Conservation (phyloP, 2,329 filamentous ascomycete genomes). For the Teratosphaeria pseudoeucalypti region DNA sequence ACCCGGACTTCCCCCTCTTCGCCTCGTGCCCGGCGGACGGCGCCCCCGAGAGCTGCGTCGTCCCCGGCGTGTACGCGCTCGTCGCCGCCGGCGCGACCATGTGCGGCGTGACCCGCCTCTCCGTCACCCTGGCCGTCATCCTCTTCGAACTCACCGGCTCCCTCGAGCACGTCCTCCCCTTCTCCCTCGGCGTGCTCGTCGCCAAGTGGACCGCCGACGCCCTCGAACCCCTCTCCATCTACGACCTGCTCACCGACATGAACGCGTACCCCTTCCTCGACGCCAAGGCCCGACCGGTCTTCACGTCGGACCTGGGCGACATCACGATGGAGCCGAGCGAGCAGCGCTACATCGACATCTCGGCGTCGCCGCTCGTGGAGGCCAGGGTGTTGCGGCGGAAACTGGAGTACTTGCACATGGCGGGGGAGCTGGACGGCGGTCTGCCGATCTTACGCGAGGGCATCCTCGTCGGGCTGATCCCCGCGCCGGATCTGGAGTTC, state of each 20-base stretch:
- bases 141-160: conserved; percentile 93
- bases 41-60: conserved; percentile 71
- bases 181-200: conserved; percentile 81
- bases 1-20: conserved; percentile 64
- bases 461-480: conserved; percentile 79
- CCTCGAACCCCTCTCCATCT: conserved; percentile 87
- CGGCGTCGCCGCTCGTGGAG: conserved; percentile 66
- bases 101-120: conserved; percentile 91
- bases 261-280: conserved; percentile 97
- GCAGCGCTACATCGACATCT: conserved; percentile 80
- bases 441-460: conserved; percentile 74
- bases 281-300: conserved; percentile 85
- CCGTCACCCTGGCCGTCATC: conserved; percentile 88
- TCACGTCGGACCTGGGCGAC: conserved; percentile 78
- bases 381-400: conserved; percentile 69
- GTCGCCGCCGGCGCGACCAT: conserved; percentile 93
- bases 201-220: conserved; percentile 98
- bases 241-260: conserved; percentile 91
- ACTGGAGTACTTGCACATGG: conserved; percentile 68
- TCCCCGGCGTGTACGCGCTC: conserved; percentile 91
- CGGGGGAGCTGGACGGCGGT: conserved; percentile 85
- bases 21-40: conserved; percentile 54
- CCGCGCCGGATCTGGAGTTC: conserved; percentile 86
- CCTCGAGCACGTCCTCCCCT: conserved; percentile 87
- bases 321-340: conserved; percentile 68